A percentile compares a stretch with the other conserved stretches of the same genome.
These are phyloP conservation scores for Fusarium sp. DNA, from an alignment of 2,329 filamentous ascomycete genomes.

Conservation along the genomic window DNA sequence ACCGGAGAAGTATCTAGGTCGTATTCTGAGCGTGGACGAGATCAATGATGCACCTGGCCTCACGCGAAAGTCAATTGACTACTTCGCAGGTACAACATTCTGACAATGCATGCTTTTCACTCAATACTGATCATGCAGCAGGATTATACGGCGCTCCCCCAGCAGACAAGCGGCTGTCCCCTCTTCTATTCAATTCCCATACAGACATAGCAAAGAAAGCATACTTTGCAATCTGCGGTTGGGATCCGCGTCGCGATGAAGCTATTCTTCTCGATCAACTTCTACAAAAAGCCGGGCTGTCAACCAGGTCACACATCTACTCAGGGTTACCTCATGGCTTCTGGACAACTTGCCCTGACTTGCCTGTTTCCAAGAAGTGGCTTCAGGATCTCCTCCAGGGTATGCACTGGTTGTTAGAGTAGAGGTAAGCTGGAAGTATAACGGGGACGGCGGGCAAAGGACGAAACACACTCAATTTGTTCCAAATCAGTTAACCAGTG, in stretches of 20 bases:
- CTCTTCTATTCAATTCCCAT: slow-evolving; percentile 47
- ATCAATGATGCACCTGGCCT: slow-evolving; percentile 46
- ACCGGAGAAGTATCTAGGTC: slow-evolving; percentile 49
- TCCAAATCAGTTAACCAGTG: background rate
- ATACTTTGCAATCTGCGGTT: slow-evolving; percentile 58
- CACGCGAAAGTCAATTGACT: slow-evolving; percentile 49
- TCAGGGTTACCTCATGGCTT: slow-evolving; percentile 54
- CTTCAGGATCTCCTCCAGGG: slow-evolving; percentile 41
- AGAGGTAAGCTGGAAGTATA: background rate
- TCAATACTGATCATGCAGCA: background rate
- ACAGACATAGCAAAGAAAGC: slow-evolving; percentile 45
- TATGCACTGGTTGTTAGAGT: slow-evolving; percentile 35
- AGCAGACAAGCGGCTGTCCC: slow-evolving; percentile 51
- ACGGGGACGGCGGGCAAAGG: background rate
- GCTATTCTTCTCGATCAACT: slow-evolving; percentile 56
- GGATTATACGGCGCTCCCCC: slow-evolving; percentile 42
- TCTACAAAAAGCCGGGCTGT: slow-evolving; percentile 45
- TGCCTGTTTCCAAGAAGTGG: slow-evolving; percentile 45
- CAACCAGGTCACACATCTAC: slow-evolving; percentile 52
- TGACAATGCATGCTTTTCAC: too few species aligned
- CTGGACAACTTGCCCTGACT: slow-evolving; percentile 49
- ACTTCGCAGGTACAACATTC: slow-evolving; percentile 41
- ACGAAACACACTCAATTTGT: background rate
- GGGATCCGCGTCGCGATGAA: slow-evolving; percentile 60
- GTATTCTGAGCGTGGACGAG: slow-evolving; percentile 49